phyloP scores from a whole-genome alignment of 2,329 filamentous ascomycete species.

The Rutstroemia sydowiana region DNA sequence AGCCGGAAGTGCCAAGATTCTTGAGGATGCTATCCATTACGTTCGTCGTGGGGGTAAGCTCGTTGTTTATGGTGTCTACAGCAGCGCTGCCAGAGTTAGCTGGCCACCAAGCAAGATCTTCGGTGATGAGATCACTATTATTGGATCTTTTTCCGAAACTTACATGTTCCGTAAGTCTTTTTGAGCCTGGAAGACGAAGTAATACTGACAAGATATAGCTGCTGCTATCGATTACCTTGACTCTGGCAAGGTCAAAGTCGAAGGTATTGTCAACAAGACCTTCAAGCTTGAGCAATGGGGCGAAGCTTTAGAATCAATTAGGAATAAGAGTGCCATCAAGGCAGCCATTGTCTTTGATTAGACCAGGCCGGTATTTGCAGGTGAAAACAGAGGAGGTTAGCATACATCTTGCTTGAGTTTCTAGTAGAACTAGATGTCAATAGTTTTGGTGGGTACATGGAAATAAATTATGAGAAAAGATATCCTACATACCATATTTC shows the following conservation, averaged over 20 bases:
- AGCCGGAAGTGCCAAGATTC: slow-evolving; percentile 56
- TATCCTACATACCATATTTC: too few species aligned
- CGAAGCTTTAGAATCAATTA: slow-evolving; percentile 62
- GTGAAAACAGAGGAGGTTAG: not conserved
- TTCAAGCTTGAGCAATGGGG: slow-evolving; percentile 68
- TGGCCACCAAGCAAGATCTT: slow-evolving; percentile 68
- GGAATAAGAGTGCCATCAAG: slow-evolving; percentile 67
- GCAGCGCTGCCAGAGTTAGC: slow-evolving; percentile 51
- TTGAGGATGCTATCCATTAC: slow-evolving; percentile 65
- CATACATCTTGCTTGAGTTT: not conserved
- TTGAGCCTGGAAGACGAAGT: not conserved
- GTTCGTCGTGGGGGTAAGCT: slow-evolving; percentile 58
- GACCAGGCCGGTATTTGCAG: not conserved
- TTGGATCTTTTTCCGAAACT: slow-evolving; percentile 67
- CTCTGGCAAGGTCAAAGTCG: slow-evolving; percentile 52
- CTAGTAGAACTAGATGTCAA: not conserved
- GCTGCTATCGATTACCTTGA: slow-evolving; percentile 50
- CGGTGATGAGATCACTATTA: slow-evolving; percentile 61
- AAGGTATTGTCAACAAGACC: slow-evolving; percentile 65
- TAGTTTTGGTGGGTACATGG: not conserved
- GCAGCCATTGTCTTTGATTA: slow-evolving; percentile 64
- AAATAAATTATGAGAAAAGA: too few species aligned
- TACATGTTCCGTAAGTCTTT: slow-evolving; percentile 55
- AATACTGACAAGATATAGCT: slow-evolving; percentile 36
- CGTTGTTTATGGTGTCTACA: slow-evolving; percentile 64